phyloP scores from a whole-genome alignment of 2,329 filamentous ascomycete species.

The Aspergillus niger region DNA sequence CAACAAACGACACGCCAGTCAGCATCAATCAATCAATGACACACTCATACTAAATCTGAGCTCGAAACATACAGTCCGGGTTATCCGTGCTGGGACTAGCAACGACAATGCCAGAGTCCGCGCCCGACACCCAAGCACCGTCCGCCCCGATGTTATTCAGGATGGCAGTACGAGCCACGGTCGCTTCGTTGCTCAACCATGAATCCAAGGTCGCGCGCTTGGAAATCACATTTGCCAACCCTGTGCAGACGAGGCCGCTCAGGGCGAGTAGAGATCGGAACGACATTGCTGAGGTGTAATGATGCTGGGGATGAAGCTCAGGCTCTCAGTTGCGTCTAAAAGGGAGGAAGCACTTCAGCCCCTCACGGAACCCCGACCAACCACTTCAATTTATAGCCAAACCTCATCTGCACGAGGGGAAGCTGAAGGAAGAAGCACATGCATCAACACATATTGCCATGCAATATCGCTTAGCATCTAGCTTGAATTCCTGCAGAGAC shows the following conservation, averaged over 20 bases:
- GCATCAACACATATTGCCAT: neutral
- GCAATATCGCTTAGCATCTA: neutral
- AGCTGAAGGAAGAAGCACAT: neutral
- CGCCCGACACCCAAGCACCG: slow-evolving; percentile 12
- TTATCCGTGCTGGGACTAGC: slow-evolving; percentile 29
- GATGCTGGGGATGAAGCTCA: neutral
- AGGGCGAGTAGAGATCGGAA: neutral
- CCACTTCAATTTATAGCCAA: slow-evolving; percentile 2
- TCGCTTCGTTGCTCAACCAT: slow-evolving; percentile 12
- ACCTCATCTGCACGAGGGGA: neutral
- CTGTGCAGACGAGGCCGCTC: neutral
- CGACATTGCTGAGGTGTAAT: neutral
- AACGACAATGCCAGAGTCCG: slow-evolving; percentile 13
- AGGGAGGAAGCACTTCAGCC: neutral
- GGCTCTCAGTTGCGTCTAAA: neutral
- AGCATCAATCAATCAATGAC: neutral
- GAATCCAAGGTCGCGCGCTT: slow-evolving; percentile 8
- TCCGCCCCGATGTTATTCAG: slow-evolving; percentile 16
- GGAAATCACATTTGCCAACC: neutral
- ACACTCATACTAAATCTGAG: neutral
- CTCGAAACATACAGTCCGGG: slow-evolving; percentile 54
- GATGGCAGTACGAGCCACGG: slow-evolving; percentile 11
- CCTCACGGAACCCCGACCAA: neutral
- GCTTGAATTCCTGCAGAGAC: neutral
- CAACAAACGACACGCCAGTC: neutral